Evolutionary conservation across 2,329 filamentous ascomycete genomes (phyloP), one percentile per base, ranked within the genome.

Genomic region (Myriangium duriaei): DNA sequence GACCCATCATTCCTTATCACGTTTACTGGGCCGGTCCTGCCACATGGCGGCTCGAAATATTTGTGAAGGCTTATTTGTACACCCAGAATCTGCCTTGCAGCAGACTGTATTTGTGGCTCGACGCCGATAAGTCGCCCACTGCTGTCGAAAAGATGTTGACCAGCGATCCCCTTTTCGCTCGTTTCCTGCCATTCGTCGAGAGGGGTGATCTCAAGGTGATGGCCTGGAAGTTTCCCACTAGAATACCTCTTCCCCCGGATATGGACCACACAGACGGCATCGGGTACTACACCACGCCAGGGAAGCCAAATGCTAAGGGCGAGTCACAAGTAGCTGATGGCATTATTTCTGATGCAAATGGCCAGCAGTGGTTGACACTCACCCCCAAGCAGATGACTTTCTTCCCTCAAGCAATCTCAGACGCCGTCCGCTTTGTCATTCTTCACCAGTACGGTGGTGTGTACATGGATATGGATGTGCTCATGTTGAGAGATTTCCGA

Each of bases 1-100:
- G 69, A 2, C 68, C 69, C n/a, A 68, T 72, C 44, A 61, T 71
- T 18, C 68, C 68, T 3, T 72, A 68, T 36, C 69, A 73, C 46
- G 63, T 65, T 17, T 72, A 72, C 60, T 72, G 69, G 69, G 69
- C 68, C 5, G 69, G 69, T 3, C 64, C 68, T 6, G 68, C 69
- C 3, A 72, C 68, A 3, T 73, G 69, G 69, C 58, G 69, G 30
- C 65, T 72, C 30, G 69, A 72, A 46, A 56, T 68, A 18, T 72
- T 73, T 46, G 56, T 72, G 56, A 73, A 73, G 55, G 65, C 64
- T 39, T 69, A 72, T 47, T 61, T 73, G 1, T 67, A 72, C 49
- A 72, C 69, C 1, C 69, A 73, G 43, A 72, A 72, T 42, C 52
- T 72, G 16, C 64, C 69, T 7, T 73, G 69, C 48, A 69, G 64